phyloP scores from a whole-genome alignment of 202 grass and related monocot species.

The Setaria viridis region DNA sequence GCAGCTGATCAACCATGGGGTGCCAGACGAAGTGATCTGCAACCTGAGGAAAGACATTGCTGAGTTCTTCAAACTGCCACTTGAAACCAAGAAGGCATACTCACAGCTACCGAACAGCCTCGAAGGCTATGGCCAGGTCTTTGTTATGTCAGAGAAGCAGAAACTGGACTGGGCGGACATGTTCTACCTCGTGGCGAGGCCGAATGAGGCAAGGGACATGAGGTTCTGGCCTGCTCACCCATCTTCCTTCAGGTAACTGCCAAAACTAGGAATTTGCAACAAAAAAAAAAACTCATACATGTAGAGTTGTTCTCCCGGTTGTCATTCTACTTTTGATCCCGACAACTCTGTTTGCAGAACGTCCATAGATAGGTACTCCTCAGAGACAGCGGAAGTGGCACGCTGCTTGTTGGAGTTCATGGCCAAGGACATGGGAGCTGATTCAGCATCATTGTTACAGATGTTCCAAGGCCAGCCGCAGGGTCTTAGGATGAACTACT shows the following conservation, averaged over 20 bases:
- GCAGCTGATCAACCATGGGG: slow-evolving; percentile 47
- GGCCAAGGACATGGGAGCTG: slow-evolving; percentile 47
- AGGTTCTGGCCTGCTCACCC: slow-evolving; percentile 48
- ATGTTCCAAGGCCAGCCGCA: slow-evolving; percentile 47
- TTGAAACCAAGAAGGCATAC: slow-evolving; percentile 59
- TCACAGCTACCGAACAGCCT: slow-evolving; percentile 23
- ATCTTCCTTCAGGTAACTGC: slow-evolving; percentile 50
- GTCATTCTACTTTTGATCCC: background rate
- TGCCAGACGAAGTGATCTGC: slow-evolving; percentile 42
- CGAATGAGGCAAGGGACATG: slow-evolving; percentile 28
- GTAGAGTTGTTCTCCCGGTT: background rate
- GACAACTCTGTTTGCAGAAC: slow-evolving; percentile 20
- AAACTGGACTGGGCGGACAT: slow-evolving; percentile 63
- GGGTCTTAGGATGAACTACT: slow-evolving; percentile 52
- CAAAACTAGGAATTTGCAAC: background rate
- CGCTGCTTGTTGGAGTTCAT: slow-evolving; percentile 45
- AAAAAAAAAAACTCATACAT: background rate
- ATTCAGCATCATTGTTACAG: slow-evolving; percentile 39
- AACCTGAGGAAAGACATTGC: background rate
- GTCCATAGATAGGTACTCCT: slow-evolving; percentile 53
- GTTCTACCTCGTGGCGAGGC: slow-evolving; percentile 36
- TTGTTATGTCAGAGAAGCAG: slow-evolving; percentile 51
- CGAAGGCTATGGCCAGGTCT: slow-evolving; percentile 62
- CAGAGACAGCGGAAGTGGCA: slow-evolving; percentile 45
- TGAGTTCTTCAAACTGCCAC: slow-evolving; percentile 56